A percentile compares a stretch with the other conserved stretches of the same genome.
Conservation (phyloP, 495 filamentous ascomycete genomes). For the Aspergillus coremiiformis region DNA sequence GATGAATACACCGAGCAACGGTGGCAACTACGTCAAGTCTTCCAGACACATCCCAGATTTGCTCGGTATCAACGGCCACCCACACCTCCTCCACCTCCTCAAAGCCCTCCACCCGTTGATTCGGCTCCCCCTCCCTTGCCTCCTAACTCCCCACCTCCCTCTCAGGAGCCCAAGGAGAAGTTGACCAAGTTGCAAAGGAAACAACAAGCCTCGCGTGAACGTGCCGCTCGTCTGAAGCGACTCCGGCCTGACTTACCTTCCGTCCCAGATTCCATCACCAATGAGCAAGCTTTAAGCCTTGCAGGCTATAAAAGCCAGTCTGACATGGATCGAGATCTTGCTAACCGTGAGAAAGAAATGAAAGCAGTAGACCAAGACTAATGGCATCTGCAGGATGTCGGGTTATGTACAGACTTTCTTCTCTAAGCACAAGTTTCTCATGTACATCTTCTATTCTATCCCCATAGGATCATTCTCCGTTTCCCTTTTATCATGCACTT, state of each 20-base stretch:
- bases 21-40: constrained; percentile 41
- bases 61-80: constrained; percentile 24
- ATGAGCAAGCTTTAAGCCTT: constrained; percentile 21
- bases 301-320: constrained; percentile 25
- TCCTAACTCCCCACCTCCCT: constrained; percentile 7
- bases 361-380: neutral
- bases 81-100: constrained; percentile 26
- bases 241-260: constrained; percentile 25
- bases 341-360: constrained; percentile 19
- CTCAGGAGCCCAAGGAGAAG: constrained; percentile 17
- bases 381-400: neutral
- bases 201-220: constrained; percentile 20
- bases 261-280: constrained; percentile 18
- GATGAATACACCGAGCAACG: constrained; percentile 59
- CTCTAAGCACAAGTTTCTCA: neutral
- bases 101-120: constrained; percentile 14
- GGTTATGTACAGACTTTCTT: neutral
- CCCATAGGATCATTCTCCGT: neutral
- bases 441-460: neutral
- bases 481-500: neutral
- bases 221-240: constrained; percentile 22
- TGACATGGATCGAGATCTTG: constrained; percentile 27
- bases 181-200: constrained; percentile 18
- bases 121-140: constrained; percentile 9
- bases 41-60: constrained; percentile 33